Percentiles rank a stretch among this genome's conserved stretches.
phyloP scores from a whole-genome alignment of 352 stramenopile species.

The Phytophthora meadii region DNA sequence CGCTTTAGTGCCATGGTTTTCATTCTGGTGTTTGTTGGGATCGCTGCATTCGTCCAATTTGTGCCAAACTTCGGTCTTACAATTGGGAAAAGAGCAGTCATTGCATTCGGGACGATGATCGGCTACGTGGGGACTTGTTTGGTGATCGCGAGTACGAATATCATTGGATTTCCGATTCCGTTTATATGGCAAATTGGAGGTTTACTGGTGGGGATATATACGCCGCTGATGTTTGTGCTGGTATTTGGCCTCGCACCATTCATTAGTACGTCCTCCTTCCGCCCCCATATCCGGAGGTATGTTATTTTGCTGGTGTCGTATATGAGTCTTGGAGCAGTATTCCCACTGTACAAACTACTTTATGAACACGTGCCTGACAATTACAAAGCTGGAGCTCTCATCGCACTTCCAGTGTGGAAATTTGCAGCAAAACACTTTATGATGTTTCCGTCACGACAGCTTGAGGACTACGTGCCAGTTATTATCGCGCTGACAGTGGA shows the following conservation, averaged over 20 bases:
- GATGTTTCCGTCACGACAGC: constrained; percentile 2
- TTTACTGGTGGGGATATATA: constrained; percentile 8
- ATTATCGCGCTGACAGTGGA: constrained; percentile 25
- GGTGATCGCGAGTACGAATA: not conserved
- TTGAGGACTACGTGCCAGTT: constrained; percentile 25
- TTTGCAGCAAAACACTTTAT: constrained; percentile 30
- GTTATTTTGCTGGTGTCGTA: not conserved
- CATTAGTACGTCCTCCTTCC: not conserved
- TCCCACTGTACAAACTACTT: constrained; percentile 18
- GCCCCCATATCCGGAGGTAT: not conserved
- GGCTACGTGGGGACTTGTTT: constrained; percentile 5
- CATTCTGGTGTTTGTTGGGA: constrained; percentile 2
- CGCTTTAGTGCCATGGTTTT: constrained; percentile 18
- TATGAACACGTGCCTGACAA: constrained; percentile 10
- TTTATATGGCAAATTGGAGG: constrained; percentile 16
- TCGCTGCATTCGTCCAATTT: constrained; percentile 5
- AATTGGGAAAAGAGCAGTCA: not conserved
- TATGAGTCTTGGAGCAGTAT: constrained; percentile 13
- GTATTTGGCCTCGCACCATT: constrained; percentile 11
- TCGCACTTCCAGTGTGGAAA: constrained; percentile 19
- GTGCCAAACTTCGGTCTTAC: constrained; percentile 12
- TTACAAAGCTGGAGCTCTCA: constrained; percentile 2
- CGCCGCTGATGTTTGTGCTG: constrained; percentile 7
- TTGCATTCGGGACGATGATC: constrained; percentile 3
- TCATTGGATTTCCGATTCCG: constrained; percentile 17